These are phyloP conservation scores for Aristolochia contorta DNA, from an alignment of 164 flowering plant genomes.

Conservation along the genomic window DNA sequence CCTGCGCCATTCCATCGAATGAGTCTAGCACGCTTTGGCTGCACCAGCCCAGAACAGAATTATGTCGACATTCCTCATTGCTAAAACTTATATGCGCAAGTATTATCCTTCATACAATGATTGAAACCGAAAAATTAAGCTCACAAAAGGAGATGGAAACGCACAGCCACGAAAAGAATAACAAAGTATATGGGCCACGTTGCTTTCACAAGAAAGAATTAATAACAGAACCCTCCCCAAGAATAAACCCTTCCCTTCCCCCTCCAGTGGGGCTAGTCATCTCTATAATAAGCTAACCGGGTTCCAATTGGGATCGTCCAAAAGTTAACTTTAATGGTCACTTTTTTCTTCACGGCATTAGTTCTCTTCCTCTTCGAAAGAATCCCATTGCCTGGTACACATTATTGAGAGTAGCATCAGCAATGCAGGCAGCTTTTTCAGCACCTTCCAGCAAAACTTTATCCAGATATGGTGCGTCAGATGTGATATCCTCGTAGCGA, in stretches of 20 bases:
- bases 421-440: conserved; percentile 58
- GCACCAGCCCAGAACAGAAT: too few relatives aligned
- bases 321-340: conserved; percentile 23
- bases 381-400: conserved; percentile 97
- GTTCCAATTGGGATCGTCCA: conserved; percentile 21
- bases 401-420: conserved; percentile 70
- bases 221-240: conserved; percentile 9
- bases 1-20: too few relatives aligned
- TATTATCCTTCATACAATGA: too few relatives aligned
- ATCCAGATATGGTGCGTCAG: conserved; percentile 72
- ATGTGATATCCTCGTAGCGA: conserved; percentile 69
- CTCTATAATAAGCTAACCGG: conserved; percentile 14
- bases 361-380: conserved; percentile 43
- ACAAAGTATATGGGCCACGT: conserved; percentile 6
- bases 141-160: conserved; percentile 10
- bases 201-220: conserved; percentile 11
- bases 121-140: background rate
- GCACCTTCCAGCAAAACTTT: conserved; percentile 69
- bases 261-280: background rate
- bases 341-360: conserved; percentile 19
- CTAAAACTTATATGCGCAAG: too few relatives aligned
- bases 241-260: conserved; percentile 14
- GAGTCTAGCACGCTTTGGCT: too few relatives aligned
- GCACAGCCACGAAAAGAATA: conserved; percentile 21
- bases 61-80: too few relatives aligned